Evolutionary conservation across 331 rosid genomes (phyloP), one percentile per base, ranked within the genome.

Genomic region (Quercus phellos): DNA sequence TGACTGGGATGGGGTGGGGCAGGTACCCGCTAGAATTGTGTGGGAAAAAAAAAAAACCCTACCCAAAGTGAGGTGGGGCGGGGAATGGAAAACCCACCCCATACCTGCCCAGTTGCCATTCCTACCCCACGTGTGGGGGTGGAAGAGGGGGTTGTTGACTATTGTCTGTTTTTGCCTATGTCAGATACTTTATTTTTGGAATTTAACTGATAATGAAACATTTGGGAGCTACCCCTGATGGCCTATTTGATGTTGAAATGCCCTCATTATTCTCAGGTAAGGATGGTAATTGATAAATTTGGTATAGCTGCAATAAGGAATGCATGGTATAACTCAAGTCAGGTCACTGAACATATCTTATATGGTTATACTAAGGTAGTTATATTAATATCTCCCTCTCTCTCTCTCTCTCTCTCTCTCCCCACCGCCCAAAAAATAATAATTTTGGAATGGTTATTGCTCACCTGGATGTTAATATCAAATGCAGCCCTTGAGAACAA

Each of bases 331-430:
- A 89, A 94, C 78, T 81, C 96, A 12, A 88, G 85, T 1, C 81
- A 72, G 82, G 94, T 88, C 67, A 79, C 91, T 7, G 90, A 90
- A 69, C 87, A 87, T 56, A 81, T 89, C 54, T 80, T 94, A 74
- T 51, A 79, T 50, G 99, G 97, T 82, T 94, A 94, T 88, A 92
- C 95, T 60, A 90, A 83, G 97, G 99, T 92, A 84, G 58, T 78
- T 51, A 72, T 61, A 71, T 73, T 73, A 16, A 51, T 4, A 70
- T 53, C 61, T 68, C 54, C 61, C 53, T 30, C 43, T 70, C 56
- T 77, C 69, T 42, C 55, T 43, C 51, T 58, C 3, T 82, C 77
- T 61, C 46, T 19, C 70, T 22, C 30, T 1, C 30, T 18, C 10
- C 24, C 50, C 72, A 2, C 1, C 13, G 0, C 1, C 43, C 53